phyloP scores from a whole-genome alignment of 2,329 filamentous ascomycete species.

The Metarhizium robertsii region DNA sequence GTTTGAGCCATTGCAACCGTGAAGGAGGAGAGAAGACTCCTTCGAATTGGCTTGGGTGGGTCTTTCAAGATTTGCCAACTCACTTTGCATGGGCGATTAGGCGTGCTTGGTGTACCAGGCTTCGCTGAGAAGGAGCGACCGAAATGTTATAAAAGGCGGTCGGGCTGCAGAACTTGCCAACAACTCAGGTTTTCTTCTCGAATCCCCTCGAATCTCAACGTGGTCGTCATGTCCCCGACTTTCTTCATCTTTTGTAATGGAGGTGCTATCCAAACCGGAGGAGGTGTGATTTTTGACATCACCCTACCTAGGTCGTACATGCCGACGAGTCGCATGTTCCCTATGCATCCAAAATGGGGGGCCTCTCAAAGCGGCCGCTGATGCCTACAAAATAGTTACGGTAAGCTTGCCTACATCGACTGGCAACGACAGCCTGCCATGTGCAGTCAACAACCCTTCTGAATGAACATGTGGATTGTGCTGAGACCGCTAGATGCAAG shows the following conservation, averaged over 20 bases:
- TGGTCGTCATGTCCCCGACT: not conserved
- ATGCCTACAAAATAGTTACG: not conserved
- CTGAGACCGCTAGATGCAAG: not conserved
- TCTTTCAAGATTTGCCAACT: conserved; percentile 8
- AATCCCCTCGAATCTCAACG: not conserved
- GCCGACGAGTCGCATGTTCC: not conserved
- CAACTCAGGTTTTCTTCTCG: not conserved
- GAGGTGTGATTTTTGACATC: not conserved
- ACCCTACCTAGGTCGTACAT: not conserved
- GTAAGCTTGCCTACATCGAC: not conserved
- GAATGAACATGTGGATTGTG: conserved; percentile 2
- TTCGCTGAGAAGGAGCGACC: conserved; percentile 4
- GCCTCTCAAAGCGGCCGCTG: not conserved
- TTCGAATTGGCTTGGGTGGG: not conserved
- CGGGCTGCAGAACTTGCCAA: not conserved
- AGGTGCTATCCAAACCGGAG: not conserved
- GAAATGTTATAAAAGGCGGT: conserved; percentile 7
- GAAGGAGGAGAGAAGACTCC: not conserved
- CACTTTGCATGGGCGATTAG: conserved; percentile 8
- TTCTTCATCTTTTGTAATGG: not conserved
- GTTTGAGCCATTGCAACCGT: not conserved
- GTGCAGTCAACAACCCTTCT: not conserved
- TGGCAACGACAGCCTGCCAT: not conserved
- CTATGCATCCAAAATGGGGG: not conserved
- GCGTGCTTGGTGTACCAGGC: not conserved